Evolutionary conservation across 164 flowering plant species (phyloP).

Genomic region (Magnolia officinalis): DNA sequence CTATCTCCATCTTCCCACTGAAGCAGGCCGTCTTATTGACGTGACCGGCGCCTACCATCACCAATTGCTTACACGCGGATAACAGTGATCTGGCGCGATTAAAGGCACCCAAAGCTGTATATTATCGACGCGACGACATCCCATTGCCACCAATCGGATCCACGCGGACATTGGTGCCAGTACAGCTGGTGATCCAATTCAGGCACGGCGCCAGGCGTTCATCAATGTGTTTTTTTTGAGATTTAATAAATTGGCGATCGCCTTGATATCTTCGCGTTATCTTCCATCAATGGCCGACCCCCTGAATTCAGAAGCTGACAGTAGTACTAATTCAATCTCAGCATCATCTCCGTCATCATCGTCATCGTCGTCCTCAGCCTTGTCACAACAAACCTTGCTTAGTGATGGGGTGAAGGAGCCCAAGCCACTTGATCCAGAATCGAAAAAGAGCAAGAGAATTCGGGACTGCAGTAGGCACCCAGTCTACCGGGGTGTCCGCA

Average conservation of each 20-base stretch:
- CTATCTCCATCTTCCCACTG: no score
- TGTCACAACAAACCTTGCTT: not conserved
- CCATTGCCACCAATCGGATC: not conserved
- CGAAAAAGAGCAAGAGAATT: constrained; percentile 20
- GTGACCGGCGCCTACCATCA: not conserved
- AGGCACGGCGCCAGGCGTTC: not conserved
- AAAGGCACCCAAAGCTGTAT: not conserved
- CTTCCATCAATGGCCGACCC: constrained; percentile 12
- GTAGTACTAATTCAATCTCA: constrained; percentile 32
- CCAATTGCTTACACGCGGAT: not conserved
- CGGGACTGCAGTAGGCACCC: constrained; percentile 50
- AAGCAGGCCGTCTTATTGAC: no score
- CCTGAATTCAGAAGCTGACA: constrained; percentile 27
- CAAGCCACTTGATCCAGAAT: not conserved
- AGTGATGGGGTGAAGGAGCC: not conserved
- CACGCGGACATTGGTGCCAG: not conserved
- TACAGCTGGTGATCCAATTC: not conserved
- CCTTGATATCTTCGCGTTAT: not conserved
- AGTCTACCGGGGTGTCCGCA: constrained; percentile 69
- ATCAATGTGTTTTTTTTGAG: not conserved
- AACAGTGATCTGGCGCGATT: not conserved
- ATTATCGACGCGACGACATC: not conserved
- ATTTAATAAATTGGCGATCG: not conserved
- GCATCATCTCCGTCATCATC: constrained; percentile 20
- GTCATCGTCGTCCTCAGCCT: constrained; percentile 6